These are phyloP conservation scores for Fomitopsis pulvina DNA, from an alignment of 768 basidiomycete species.

Conservation along the genomic window DNA sequence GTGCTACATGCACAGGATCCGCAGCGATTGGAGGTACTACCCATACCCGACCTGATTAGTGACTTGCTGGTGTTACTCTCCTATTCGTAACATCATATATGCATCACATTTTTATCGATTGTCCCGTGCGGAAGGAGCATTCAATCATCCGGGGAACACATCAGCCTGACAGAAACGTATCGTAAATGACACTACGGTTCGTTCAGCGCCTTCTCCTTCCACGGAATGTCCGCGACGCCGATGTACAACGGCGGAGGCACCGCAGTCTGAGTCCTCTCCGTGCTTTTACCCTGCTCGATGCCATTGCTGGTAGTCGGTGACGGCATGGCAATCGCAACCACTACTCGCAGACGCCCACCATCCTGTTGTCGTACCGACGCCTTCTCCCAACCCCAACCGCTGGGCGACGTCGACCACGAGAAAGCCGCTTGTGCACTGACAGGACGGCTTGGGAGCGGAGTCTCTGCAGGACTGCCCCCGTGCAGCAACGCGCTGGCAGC, in stretches of 20 bases:
- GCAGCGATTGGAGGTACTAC: too few relatives aligned
- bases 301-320: not conserved
- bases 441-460: too few relatives aligned
- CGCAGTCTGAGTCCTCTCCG: not conserved
- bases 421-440: not conserved
- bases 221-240: conserved; percentile 1
- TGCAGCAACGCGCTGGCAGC: not conserved
- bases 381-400: not conserved
- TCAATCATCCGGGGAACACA: too few relatives aligned
- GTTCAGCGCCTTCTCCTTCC: not conserved
- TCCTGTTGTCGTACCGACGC: not conserved
- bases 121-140: too few relatives aligned
- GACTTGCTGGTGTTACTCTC: too few relatives aligned
- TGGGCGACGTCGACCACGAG: not conserved
- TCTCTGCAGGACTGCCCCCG: not conserved
- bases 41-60: too few relatives aligned
- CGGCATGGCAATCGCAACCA: conserved; percentile 6
- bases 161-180: too few relatives aligned
- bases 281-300: not conserved
- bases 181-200: too few relatives aligned
- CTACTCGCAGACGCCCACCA: conserved; percentile 1
- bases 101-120: too few relatives aligned
- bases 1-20: too few relatives aligned
- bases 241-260: not conserved
- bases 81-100: too few relatives aligned